phyloP scores from a whole-genome alignment of 2,329 filamentous ascomycete species.

The Karstenula rhodostoma region DNA sequence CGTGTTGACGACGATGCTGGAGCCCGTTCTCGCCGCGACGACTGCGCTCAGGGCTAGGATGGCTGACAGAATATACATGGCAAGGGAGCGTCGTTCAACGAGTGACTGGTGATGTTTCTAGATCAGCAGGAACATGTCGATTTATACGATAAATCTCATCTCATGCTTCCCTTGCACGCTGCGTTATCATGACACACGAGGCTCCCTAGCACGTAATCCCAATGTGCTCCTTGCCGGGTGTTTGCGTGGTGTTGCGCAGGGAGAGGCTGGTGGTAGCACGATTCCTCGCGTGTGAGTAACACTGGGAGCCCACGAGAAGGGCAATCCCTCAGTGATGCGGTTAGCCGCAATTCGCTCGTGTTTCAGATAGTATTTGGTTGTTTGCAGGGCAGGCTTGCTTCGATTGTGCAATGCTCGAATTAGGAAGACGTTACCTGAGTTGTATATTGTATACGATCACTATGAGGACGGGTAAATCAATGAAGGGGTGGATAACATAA shows the following conservation, averaged over 20 bases:
- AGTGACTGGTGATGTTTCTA: background rate
- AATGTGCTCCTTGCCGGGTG: background rate
- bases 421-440: background rate
- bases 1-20: conserved; percentile 36
- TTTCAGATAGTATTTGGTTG: background rate
- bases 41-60: conserved; percentile 25
- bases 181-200: background rate
- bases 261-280: background rate
- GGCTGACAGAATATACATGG: conserved; percentile 24
- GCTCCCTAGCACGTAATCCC: background rate
- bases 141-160: background rate
- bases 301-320: background rate
- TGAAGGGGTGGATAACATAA: too few species aligned
- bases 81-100: background rate
- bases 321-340: background rate
- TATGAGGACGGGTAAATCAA: too few species aligned
- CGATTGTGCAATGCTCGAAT: background rate
- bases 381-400: background rate
- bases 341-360: background rate
- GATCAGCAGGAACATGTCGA: background rate
- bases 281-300: background rate
- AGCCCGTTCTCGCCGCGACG: conserved; percentile 29
- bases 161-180: background rate
- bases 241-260: background rate
- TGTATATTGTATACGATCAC: too few species aligned